Base-by-base conservation (phyloP, 2,329 filamentous ascomycete genomes). In the Xylaria sp. region DNA sequence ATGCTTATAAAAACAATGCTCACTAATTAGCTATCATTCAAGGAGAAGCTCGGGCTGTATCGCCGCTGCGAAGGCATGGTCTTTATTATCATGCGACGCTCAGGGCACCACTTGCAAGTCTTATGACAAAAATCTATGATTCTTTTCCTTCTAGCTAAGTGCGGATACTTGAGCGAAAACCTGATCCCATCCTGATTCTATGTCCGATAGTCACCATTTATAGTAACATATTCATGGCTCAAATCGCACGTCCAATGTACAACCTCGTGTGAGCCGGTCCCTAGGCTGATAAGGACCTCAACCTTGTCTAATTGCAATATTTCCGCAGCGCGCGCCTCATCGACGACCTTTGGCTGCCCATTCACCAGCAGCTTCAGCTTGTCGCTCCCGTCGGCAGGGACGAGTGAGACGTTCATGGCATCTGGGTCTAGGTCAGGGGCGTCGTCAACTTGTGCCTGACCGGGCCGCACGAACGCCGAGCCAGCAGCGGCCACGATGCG, bases 401-500 rank as follows among this genome's bases (percentile, higher is more conserved):
- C 82, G 78, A 96, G 95, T 7, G 91, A 93, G 28, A 96, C 93
- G 74, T 86, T 93, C 0, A 92, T 95, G 77, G 87, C 87, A 72
- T 90, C 87, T 0, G 78, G 91, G 0, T 88, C 82, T 62, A 96
- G 88, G 55, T 89, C 88, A 1, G 85, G 83, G 0, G 91, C 89
- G 0, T 90, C 88, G 67, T 85, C 87, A 48, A 83, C 71, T 57
- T 79, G n/a, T 84, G 81, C 74, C 84, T 80, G 1, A 86, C 88
- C 0, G 87, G 88, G 73, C 88, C 87, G 1, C 86, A 87, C 70
- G 70, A 91, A 85, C 56, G 89, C 82, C 15, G 89, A 85, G 79
- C 96, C 96, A 4, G 94, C 94, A 0, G 96, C 95, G 80, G 96
- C 98, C 33, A 98, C 87, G 71, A 99, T 97, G 64, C 96, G 94